Conservation (phyloP, 495 filamentous ascomycete species). For the Oleoguttula mirabilis region DNA sequence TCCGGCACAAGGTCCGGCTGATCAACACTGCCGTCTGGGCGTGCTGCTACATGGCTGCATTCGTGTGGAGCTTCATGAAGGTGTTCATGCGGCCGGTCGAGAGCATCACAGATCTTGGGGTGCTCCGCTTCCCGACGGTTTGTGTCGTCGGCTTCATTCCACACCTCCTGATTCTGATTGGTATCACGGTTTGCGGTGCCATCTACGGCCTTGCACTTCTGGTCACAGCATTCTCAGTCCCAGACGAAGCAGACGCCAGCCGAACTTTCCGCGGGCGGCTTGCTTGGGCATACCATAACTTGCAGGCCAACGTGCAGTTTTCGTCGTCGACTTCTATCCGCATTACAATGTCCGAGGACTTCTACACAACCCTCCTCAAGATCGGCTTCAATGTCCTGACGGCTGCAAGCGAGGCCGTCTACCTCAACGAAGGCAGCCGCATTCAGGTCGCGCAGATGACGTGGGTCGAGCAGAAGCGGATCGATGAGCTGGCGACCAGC, state of each 20-base stretch:
- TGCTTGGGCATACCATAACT: conserved; percentile 60
- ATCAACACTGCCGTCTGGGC: conserved; percentile 83
- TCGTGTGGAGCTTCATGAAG: conserved; percentile 51
- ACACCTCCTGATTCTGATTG: conserved; percentile 68
- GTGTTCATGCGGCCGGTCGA: conserved; percentile 18
- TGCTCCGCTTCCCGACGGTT: conserved; percentile 79
- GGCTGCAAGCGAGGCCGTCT: conserved; percentile 89
- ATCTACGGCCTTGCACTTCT: conserved; percentile 70
- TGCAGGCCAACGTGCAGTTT: conserved; percentile 82
- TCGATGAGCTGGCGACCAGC: conserved; percentile 24
- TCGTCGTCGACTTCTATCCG: conserved; percentile 47
- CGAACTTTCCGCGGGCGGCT: conserved; percentile 45
- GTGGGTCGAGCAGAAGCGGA: conserved; percentile 80
- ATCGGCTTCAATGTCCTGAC: conserved; percentile 78
- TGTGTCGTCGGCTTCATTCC: conserved; percentile 92
- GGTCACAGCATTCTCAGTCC: conserved; percentile 61
- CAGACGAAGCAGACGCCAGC: conserved; percentile 29
- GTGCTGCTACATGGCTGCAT: conserved; percentile 69
- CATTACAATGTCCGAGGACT: conserved; percentile 77
- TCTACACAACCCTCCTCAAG: conserved; percentile 80
- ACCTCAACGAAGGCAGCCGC: conserved; percentile 75
- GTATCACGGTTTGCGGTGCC: conserved; percentile 56
- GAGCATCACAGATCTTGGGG: conserved; percentile 25
- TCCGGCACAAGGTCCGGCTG: conserved; percentile 66
- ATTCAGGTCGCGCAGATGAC: conserved; percentile 68